Evolutionary conservation across 139 green algal genomes (phyloP).

Genomic region (Penium margaritaceum): DNA sequence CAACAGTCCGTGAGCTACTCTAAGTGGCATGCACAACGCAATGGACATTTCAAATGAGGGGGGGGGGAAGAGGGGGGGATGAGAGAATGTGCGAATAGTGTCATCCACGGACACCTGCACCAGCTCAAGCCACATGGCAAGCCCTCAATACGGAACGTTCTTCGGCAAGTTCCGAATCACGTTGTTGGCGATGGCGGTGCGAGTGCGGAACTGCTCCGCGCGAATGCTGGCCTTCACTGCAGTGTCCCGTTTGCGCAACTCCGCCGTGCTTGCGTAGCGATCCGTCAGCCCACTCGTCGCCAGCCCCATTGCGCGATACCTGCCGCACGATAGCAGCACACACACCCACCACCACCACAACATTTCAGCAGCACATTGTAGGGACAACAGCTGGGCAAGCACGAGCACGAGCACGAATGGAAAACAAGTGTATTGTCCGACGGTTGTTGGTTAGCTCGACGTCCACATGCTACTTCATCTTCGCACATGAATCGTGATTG

Average conservation of each 20-base stretch:
- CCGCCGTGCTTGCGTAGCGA: background rate
- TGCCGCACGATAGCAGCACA: slow-evolving; percentile 1
- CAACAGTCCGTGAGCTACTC: too few species aligned
- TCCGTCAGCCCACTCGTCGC: background rate
- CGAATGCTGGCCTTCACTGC: background rate
- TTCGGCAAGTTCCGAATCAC: slow-evolving; percentile 65
- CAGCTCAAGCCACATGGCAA: too few species aligned
- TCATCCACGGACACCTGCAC: too few species aligned
- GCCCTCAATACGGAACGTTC: slow-evolving; percentile 66
- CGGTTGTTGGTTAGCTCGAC: too few species aligned
- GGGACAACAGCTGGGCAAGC: background rate
- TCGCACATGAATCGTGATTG: too few species aligned
- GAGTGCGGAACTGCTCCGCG: slow-evolving; percentile 16
- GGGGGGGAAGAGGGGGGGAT: too few species aligned
- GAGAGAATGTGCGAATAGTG: too few species aligned
- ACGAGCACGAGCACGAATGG: too few species aligned
- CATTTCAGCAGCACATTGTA: background rate
- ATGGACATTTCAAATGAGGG: too few species aligned
- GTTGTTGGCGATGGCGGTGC: slow-evolving; percentile 50
- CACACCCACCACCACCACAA: background rate
- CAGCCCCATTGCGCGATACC: slow-evolving; percentile 15
- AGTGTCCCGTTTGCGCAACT: background rate
- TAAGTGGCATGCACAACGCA: too few species aligned
- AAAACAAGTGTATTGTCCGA: too few species aligned
- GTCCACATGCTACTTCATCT: too few species aligned